Conservation (phyloP, 2,329 filamentous ascomycete species). For the Geoglossum cookeanum region DNA sequence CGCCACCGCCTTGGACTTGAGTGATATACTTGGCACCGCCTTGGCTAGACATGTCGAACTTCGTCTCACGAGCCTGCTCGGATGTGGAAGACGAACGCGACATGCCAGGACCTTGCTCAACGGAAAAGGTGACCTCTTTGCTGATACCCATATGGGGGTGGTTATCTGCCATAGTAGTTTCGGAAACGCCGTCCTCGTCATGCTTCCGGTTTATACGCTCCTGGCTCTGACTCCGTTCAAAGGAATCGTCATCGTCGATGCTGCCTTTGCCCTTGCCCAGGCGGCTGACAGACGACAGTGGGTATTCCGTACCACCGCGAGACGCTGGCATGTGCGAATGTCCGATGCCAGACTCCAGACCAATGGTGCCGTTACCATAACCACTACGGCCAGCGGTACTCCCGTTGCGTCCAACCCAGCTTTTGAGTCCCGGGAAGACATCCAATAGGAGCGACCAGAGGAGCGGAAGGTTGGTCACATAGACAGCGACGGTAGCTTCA, state of each 20-base stretch:
- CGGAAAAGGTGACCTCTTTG: background rate
- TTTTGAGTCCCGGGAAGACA: slow-evolving; percentile 15
- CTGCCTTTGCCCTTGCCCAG: background rate
- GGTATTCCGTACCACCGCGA: background rate
- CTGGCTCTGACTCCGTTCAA: background rate
- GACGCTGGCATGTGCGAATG: background rate
- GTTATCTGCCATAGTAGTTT: background rate
- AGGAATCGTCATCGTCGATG: background rate
- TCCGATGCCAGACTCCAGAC: background rate
- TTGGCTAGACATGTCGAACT: background rate
- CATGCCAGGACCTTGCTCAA: background rate
- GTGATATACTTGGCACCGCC: background rate
- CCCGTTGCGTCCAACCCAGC: background rate
- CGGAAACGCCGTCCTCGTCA: background rate
- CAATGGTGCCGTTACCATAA: background rate
- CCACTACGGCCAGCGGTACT: background rate
- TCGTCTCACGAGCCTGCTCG: background rate
- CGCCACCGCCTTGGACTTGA: background rate
- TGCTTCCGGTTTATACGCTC: background rate
- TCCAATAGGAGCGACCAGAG: slow-evolving; percentile 33
- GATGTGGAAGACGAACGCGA: background rate
- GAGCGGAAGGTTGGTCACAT: slow-evolving; percentile 33
- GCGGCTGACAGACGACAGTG: background rate
- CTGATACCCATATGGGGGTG: background rate
- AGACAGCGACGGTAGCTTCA: slow-evolving; percentile 33